phyloP scores from a whole-genome alignment of 1,284 basidiomycete genomes.

The Rhodotorula sp. region DNA sequence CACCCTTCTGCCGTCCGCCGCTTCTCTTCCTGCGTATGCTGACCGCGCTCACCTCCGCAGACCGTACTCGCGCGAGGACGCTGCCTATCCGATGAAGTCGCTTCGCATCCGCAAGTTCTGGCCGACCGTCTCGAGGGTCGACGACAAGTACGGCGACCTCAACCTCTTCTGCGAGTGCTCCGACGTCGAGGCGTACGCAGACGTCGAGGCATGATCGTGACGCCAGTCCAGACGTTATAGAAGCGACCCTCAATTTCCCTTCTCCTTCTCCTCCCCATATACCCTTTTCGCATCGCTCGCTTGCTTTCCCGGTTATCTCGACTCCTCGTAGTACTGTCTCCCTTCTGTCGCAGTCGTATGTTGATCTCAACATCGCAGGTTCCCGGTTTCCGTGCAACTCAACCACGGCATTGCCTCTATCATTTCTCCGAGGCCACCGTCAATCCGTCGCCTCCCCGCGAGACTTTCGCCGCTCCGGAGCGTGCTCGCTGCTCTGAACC shows the following conservation, averaged over 20 bases:
- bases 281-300: background rate
- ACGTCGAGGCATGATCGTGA: background rate
- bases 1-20: background rate
- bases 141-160: conserved; percentile 85
- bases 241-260: background rate
- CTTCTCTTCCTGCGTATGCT: too few relatives aligned
- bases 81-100: conserved; percentile 77
- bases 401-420: background rate
- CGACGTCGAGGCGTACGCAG: conserved; percentile 69
- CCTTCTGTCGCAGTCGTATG: background rate
- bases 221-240: too few relatives aligned
- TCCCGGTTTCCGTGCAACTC: background rate
- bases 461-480: too few relatives aligned
- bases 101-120: conserved; percentile 86
- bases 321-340: background rate
- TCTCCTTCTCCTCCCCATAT: background rate
- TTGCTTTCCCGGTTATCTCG: background rate
- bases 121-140: conserved; percentile 83
- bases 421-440: background rate
- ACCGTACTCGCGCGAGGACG: conserved; percentile 80
- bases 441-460: background rate
- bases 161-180: conserved; percentile 77
- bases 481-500: too few relatives aligned
- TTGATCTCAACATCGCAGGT: conserved; percentile 23
- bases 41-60: conserved; percentile 50